phyloP scores from a whole-genome alignment of 73 alveolate genomes.

The Symbiodinium natans region DNA sequence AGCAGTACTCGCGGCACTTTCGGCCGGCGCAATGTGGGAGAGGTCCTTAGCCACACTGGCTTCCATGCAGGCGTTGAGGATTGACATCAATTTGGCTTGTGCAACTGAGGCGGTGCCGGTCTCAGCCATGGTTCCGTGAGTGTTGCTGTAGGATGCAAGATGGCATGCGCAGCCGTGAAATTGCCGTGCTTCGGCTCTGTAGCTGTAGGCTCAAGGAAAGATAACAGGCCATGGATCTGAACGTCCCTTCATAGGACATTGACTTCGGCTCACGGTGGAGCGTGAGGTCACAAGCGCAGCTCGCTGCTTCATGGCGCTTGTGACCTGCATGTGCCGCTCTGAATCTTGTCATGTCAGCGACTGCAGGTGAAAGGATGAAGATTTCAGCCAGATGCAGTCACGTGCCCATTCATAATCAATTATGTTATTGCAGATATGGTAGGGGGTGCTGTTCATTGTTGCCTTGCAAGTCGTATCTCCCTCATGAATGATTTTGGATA shows the following conservation, averaged over 20 bases:
- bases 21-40: background rate
- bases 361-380: background rate
- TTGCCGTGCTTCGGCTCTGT: background rate
- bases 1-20: background rate
- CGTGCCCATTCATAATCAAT: background rate
- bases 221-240: background rate
- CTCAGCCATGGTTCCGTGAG: too few relatives aligned
- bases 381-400: background rate
- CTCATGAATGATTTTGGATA: too few relatives aligned
- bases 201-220: background rate
- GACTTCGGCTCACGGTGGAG: background rate
- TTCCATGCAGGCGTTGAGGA: slow-evolving; percentile 1
- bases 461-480: too few relatives aligned
- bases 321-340: background rate
- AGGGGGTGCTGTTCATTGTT: too few relatives aligned
- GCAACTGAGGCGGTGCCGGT: slow-evolving; percentile 36
- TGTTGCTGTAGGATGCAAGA: too few relatives aligned
- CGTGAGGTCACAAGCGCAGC: background rate
- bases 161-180: background rate
- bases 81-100: slow-evolving; percentile 48
- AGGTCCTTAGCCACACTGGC: background rate
- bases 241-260: background rate
- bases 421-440: background rate
- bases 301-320: background rate
- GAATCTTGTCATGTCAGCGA: background rate